Evolutionary conservation across 2,329 filamentous ascomycete species (phyloP), one percentile per base, ranked within the genome.

Genomic region (Botrytis tulipae): DNA sequence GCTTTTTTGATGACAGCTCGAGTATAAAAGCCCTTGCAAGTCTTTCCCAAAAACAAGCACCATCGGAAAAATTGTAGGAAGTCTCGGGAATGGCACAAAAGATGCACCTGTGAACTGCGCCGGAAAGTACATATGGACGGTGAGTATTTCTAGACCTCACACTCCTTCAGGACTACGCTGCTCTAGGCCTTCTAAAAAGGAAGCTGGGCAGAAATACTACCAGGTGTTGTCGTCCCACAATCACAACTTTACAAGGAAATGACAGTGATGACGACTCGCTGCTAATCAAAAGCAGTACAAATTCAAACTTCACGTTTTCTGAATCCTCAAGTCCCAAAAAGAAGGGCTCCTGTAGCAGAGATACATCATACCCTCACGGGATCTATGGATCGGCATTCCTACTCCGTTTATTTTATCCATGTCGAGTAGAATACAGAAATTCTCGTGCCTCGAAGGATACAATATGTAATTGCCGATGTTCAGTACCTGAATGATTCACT

Each of bases 361-460:
- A 10, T 2, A 32, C 4, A 18, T 59, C 20, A 9, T 7, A 48
- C 8, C 20, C 20, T 10, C 20, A 22, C 46, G 46, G 46, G 14
- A 48, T 22, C 20, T 48, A 10, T 3, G 46, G 44, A 22, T 46
- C 18, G 20, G 20, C 44, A 9, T 9, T 8, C 44, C 20, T 22
- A 22, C 1, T 3, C 7, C 20, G 4, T 46, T 0, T 2, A 14
- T 3, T 1, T 8, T 4, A 0, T 46, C 1, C 0, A 20, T 46
- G 0, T 9, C 46, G 20, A 48, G 20, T 3, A 22, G 8, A 48
- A 25, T 10, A 48, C 20, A 48, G 20, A 25, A 10, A 4, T 25
- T 4, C 8, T 4, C 20, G 3, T 48, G 20, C 46, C 20, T 48
- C 20, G 0, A 46, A 46, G 44, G 44, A 46, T 48, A 48, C 8